Conservation (phyloP, 139 green algal genomes). For the Micractinium conductrix region DNA sequence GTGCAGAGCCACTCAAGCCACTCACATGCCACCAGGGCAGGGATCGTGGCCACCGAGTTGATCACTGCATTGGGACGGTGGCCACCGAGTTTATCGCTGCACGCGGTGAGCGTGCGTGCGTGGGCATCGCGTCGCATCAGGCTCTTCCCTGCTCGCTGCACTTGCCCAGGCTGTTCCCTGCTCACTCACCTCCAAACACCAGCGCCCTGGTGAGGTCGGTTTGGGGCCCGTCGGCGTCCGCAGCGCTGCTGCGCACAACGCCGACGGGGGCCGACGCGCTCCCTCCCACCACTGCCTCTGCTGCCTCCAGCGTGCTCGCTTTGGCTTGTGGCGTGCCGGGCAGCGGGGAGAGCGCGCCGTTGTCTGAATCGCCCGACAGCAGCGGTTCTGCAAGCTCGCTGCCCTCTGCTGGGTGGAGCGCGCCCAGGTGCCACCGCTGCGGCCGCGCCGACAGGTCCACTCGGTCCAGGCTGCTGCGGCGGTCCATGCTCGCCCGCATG, state of each 20-base stretch:
- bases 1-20: no score
- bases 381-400: neutral
- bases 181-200: conserved; percentile 45
- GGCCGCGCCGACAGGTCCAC: neutral
- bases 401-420: neutral
- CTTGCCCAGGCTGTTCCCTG: neutral
- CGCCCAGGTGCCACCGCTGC: conserved; percentile 24
- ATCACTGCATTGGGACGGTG: conserved; percentile 22
- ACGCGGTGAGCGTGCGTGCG: no score
- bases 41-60: conserved; percentile 70
- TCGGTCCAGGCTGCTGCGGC: neutral
- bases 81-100: neutral
- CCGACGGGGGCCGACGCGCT: neutral
- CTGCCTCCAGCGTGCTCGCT: neutral
- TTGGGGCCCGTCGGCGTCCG: no score
- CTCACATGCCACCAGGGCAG: conserved; percentile 77
- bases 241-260: neutral
- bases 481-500: neutral
- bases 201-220: conserved; percentile 10
- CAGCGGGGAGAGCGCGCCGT: neutral
- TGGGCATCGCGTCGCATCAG: neutral
- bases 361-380: neutral
- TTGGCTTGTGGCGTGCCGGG: neutral
- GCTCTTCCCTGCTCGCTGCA: no score
- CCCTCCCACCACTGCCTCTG: neutral